phyloP scores from a whole-genome alignment of 208 protist genomes.

The Crithidia brevicula region DNA sequence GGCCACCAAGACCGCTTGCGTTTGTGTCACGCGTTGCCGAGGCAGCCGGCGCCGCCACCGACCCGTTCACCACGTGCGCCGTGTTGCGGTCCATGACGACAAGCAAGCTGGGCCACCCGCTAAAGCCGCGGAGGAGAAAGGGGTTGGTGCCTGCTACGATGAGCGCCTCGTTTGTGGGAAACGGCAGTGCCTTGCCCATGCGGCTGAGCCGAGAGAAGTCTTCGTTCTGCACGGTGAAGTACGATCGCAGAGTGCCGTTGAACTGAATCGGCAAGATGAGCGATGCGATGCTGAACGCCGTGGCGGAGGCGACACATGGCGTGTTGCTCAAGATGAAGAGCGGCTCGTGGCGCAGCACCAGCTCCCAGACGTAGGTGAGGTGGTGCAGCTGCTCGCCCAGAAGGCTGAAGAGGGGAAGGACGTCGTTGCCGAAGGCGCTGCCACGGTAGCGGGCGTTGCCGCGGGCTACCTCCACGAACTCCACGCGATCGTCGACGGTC shows the following conservation, averaged over 20 bases:
- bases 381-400: constrained; percentile 72
- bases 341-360: constrained; percentile 80
- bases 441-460: constrained; percentile 17
- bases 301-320: constrained; percentile 71
- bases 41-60: constrained; percentile 15
- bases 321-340: constrained; percentile 84
- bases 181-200: constrained; percentile 74
- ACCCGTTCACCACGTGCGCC: constrained; percentile 27
- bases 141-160: constrained; percentile 84
- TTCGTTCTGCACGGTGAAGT: constrained; percentile 89
- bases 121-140: constrained; percentile 81
- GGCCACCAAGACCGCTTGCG: not conserved
- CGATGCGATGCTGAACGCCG: constrained; percentile 69
- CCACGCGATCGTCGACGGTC: constrained; percentile 26
- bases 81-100: constrained; percentile 66
- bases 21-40: not conserved
- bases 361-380: constrained; percentile 84
- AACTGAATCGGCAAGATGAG: constrained; percentile 78
- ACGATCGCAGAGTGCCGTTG: constrained; percentile 63
- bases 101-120: constrained; percentile 73
- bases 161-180: constrained; percentile 45
- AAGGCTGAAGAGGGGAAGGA: constrained; percentile 73
- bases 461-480: constrained; percentile 19
- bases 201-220: constrained; percentile 61
- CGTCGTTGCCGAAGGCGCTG: constrained; percentile 42